Percentiles rank a stretch among this genome's conserved stretches.
These are phyloP conservation scores for Paracoccidioides lutzii DNA, from an alignment of 2,329 filamentous ascomycete species.

Conservation along the genomic window DNA sequence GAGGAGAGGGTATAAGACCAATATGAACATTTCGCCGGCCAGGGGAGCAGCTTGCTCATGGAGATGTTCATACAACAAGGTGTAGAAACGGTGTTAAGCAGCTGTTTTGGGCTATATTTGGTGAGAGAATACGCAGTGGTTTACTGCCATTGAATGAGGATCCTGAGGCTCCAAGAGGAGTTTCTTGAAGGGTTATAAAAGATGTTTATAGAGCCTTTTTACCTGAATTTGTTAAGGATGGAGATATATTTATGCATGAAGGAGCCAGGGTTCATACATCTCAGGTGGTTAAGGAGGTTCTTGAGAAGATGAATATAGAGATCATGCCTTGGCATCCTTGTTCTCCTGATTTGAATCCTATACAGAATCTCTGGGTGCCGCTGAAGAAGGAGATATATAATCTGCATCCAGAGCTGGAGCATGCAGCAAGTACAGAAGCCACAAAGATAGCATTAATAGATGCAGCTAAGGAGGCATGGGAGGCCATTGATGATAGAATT, in stretches of 20 bases:
- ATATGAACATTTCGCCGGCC: constrained; percentile 1
- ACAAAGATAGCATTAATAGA: background rate
- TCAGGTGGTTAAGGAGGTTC: background rate
- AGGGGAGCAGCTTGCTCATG: background rate
- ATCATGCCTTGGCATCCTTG: constrained; percentile 8
- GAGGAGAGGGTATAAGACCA: background rate
- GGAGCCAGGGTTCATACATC: constrained; percentile 6
- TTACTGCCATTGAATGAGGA: constrained; percentile 5
- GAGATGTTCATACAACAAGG: constrained; percentile 5
- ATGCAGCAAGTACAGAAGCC: background rate
- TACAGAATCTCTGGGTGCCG: constrained; percentile 11
- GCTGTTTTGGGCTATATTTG: constrained; percentile 7
- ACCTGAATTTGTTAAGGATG: background rate
- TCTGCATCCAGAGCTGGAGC: background rate
- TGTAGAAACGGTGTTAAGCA: constrained; percentile 2
- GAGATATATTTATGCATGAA: constrained; percentile 11
- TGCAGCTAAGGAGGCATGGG: constrained; percentile 1
- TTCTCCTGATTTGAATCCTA: constrained; percentile 11
- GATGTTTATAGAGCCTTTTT: background rate
- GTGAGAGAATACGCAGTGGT: background rate
- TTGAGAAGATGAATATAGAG: constrained; percentile 5
- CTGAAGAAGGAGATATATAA: constrained; percentile 8
- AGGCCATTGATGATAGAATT: constrained; percentile 1
- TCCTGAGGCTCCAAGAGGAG: background rate
- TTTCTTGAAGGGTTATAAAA: background rate